A percentile compares a stretch with the other conserved stretches of the same genome.
phyloP scores from a whole-genome alignment of 2,329 filamentous ascomycete species.

The Xylariales sp. region DNA sequence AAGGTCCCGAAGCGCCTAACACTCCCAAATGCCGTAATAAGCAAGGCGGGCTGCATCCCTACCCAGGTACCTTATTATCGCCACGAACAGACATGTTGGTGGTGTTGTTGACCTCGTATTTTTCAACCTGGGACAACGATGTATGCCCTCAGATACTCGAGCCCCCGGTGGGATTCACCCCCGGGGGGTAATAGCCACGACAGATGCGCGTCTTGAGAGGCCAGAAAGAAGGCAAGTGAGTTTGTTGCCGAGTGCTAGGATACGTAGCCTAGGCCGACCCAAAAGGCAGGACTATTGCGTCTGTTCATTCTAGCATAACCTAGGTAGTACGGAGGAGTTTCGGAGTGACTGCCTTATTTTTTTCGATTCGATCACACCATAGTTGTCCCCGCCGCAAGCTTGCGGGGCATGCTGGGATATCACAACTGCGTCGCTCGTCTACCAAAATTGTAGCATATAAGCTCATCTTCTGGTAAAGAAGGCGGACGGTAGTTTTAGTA shows the following conservation, averaged over 20 bases:
- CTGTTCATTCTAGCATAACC: background rate
- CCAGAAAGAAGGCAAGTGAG: background rate
- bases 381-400: background rate
- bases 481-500: background rate
- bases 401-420: background rate
- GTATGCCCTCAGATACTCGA: background rate
- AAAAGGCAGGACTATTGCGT: background rate
- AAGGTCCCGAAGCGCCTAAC: background rate
- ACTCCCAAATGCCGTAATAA: background rate
- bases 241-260: background rate
- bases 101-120: background rate
- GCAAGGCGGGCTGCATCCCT: background rate
- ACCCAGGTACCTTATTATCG: background rate
- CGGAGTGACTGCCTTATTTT: background rate
- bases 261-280: background rate
- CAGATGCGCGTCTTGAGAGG: background rate
- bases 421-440: background rate
- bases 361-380: background rate
- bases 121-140: background rate
- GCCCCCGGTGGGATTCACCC: background rate
- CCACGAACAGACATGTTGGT: background rate
- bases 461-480: background rate
- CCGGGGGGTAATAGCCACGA: background rate
- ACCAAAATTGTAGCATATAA: background rate
- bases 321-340: too few species aligned